Percentiles rank a stretch among this genome's conserved stretches.
phyloP scores from a whole-genome alignment of 139 green algal species.

The Haematococcus sp. region DNA sequence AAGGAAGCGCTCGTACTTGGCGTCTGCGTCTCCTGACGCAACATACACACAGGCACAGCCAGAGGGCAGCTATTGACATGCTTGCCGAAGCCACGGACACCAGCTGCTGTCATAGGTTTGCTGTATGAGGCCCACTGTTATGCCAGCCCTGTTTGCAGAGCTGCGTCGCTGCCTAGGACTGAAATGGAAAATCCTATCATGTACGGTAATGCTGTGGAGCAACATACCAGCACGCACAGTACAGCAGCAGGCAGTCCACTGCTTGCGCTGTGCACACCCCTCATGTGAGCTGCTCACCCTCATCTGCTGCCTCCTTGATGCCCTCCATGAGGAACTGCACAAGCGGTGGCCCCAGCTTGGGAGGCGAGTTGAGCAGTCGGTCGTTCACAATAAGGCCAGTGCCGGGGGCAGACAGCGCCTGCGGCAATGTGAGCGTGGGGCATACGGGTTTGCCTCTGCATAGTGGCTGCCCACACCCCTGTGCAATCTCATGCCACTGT shows the following conservation, averaged over 20 bases:
- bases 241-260: too few species aligned
- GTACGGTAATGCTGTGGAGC: too few species aligned
- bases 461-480: neutral
- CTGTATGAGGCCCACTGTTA: too few species aligned
- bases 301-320: constrained; percentile 55
- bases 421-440: neutral
- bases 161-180: too few species aligned
- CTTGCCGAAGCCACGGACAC: too few species aligned
- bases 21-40: neutral
- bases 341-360: constrained; percentile 77
- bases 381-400: constrained; percentile 84
- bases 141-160: too few species aligned
- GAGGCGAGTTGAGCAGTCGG: constrained; percentile 86
- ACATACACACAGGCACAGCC: neutral
- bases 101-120: too few species aligned
- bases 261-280: too few species aligned
- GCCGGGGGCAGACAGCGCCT: constrained; percentile 45
- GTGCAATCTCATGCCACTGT: too few species aligned
- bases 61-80: neutral
- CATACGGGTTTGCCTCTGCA: neutral
- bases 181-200: too few species aligned
- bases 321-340: constrained; percentile 82
- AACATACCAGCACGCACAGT: too few species aligned
- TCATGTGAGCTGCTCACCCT: constrained; percentile 25
- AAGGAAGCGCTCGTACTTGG: constrained; percentile 58